These are phyloP conservation scores for Podospora pseudopauciseta DNA, from an alignment of 495 filamentous ascomycete genomes.

Conservation along the genomic window DNA sequence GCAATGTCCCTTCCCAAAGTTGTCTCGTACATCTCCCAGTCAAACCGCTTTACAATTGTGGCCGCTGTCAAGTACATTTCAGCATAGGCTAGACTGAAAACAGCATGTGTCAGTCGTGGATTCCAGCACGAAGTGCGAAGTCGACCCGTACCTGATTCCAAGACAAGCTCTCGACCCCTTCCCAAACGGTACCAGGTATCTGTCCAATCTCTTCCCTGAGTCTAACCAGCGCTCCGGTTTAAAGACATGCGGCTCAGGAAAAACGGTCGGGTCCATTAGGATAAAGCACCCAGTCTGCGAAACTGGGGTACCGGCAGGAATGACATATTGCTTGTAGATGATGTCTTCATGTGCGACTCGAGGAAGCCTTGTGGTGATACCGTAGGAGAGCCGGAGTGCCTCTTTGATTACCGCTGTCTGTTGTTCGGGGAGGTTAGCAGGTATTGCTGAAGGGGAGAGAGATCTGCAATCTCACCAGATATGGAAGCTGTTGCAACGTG, in stretches of 20 bases:
- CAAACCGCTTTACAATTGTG: slow-evolving; percentile 15
- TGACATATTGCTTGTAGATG: slow-evolving; percentile 24
- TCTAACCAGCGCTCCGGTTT: slow-evolving; percentile 51
- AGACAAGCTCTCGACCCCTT: slow-evolving; percentile 48
- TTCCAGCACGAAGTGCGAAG: neutral
- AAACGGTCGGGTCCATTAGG: slow-evolving; percentile 41
- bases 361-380: slow-evolving; percentile 39
- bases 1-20: slow-evolving; percentile 16
- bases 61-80: slow-evolving; percentile 18
- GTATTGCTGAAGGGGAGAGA: neutral
- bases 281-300: slow-evolving; percentile 31
- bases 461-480: slow-evolving; percentile 28
- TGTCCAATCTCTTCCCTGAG: slow-evolving; percentile 36
- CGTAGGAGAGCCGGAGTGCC: slow-evolving; percentile 44
- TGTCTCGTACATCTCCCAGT: slow-evolving; percentile 24
- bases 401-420: slow-evolving; percentile 45
- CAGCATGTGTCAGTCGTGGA: neutral
- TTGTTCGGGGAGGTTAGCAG: neutral
- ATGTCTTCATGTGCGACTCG: slow-evolving; percentile 36
- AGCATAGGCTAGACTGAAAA: slow-evolving; percentile 26
- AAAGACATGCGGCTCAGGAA: slow-evolving; percentile 47
- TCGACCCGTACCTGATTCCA: slow-evolving; percentile 42
- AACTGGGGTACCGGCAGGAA: slow-evolving; percentile 28
- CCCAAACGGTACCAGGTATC: slow-evolving; percentile 48
- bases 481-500: slow-evolving; percentile 50